Evolutionary conservation across 108 stramenopile species (phyloP).

Genomic region (Tribonema minus): DNA sequence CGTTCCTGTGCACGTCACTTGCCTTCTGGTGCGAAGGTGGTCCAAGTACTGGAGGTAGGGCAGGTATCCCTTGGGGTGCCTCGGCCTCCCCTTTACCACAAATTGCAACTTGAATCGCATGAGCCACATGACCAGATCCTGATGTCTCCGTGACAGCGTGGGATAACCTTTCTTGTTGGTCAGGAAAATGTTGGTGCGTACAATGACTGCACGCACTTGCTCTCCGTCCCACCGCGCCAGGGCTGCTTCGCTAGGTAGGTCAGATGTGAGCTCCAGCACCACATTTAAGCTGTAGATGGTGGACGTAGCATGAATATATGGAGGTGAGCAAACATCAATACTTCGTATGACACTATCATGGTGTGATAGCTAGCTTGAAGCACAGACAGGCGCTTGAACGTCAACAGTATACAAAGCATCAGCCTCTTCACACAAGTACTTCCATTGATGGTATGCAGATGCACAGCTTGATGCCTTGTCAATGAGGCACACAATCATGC

Average conservation of each 20-base stretch:
- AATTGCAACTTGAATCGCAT: constrained; percentile 35
- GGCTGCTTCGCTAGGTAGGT: constrained; percentile 63
- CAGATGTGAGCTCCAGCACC: constrained; percentile 65
- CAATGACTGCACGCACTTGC: constrained; percentile 65
- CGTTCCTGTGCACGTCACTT: no score
- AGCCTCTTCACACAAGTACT: neutral
- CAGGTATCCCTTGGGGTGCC: constrained; percentile 38
- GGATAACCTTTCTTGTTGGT: constrained; percentile 89
- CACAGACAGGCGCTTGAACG: neutral
- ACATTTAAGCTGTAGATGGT: constrained; percentile 13
- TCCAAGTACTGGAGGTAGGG: constrained; percentile 78
- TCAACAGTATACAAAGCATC: neutral
- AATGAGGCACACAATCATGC: no score
- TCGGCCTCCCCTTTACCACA: constrained; percentile 45
- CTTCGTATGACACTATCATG: no score
- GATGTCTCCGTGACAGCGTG: constrained; percentile 72
- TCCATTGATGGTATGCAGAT: neutral
- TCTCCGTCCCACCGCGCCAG: constrained; percentile 74
- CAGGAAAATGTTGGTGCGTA: constrained; percentile 70
- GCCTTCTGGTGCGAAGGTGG: constrained; percentile 61
- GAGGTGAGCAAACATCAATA: no score
- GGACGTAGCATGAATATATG: no score
- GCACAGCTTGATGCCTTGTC: no score
- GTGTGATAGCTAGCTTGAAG: neutral
- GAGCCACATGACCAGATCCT: constrained; percentile 66